These are phyloP conservation scores for Phytophthora niederhauseri DNA, from an alignment of 352 stramenopile species.

Conservation along the genomic window DNA sequence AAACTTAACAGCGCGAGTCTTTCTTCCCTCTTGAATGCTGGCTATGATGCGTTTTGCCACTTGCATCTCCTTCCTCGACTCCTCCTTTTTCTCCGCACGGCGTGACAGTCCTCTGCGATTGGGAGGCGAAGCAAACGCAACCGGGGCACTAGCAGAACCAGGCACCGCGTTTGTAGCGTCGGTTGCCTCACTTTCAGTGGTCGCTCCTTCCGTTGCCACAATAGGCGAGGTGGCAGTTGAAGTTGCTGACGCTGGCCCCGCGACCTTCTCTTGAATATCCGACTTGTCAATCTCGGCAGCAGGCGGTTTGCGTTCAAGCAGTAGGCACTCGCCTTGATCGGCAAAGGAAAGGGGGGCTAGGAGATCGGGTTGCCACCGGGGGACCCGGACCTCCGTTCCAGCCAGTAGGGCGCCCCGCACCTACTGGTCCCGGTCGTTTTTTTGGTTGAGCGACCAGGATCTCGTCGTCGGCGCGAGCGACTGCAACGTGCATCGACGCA, in stretches of 20 bases:
- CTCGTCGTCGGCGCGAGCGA: too few relatives aligned
- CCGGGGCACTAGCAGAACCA: not conserved
- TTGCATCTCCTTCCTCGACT: not conserved
- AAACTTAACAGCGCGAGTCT: not conserved
- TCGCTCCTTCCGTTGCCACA: too few relatives aligned
- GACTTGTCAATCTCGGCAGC: not conserved
- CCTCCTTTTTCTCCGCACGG: not conserved
- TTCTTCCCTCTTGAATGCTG: not conserved
- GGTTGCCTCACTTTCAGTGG: not conserved
- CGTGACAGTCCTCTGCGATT: not conserved
- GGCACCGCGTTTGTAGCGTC: not conserved
- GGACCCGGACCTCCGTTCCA: too few relatives aligned
- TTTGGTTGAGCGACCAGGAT: too few relatives aligned
- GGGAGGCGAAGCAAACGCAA: not conserved
- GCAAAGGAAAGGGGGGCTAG: too few relatives aligned
- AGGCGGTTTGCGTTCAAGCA: not conserved
- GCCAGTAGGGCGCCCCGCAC: too few relatives aligned
- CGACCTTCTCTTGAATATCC: not conserved
- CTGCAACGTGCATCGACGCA: too few relatives aligned
- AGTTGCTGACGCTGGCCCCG: not conserved
- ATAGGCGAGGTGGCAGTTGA: too few relatives aligned
- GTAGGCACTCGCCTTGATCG: not conserved
- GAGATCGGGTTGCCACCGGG: too few relatives aligned
- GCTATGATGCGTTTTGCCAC: not conserved
- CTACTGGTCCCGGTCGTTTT: too few relatives aligned